Evolutionary conservation across 2,329 filamentous ascomycete genomes (phyloP).

Genomic region (Graphium sp.): DNA sequence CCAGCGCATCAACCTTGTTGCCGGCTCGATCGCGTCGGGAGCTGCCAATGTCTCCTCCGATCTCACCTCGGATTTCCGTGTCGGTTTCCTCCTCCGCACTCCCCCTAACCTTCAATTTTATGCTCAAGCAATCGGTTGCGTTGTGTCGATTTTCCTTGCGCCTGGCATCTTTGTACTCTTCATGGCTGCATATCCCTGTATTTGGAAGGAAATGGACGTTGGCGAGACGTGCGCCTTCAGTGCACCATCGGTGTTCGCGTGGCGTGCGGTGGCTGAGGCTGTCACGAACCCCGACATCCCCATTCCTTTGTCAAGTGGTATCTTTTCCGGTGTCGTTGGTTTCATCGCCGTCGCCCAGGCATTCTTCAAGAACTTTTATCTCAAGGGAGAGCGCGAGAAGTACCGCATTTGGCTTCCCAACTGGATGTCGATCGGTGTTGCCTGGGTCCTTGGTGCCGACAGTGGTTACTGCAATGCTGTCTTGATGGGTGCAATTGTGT

Average conservation of each 20-base stretch:
- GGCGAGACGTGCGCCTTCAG: constrained; percentile 33
- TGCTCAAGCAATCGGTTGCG: constrained; percentile 43
- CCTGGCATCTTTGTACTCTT: constrained; percentile 54
- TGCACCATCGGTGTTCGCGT: constrained; percentile 47
- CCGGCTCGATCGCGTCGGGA: constrained; percentile 38
- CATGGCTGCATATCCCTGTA: constrained; percentile 51
- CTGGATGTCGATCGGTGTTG: constrained; percentile 44
- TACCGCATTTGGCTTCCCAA: constrained; percentile 42
- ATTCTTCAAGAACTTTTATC: constrained; percentile 34
- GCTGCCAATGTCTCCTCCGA: constrained; percentile 35
- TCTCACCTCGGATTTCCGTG: constrained; percentile 47
- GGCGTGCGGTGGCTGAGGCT: constrained; percentile 46
- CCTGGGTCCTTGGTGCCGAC: constrained; percentile 39
- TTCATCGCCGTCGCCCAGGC: constrained; percentile 31
- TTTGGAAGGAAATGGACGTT: constrained; percentile 27
- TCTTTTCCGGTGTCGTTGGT: constrained; percentile 39
- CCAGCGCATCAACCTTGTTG: constrained; percentile 49
- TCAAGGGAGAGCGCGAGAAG: constrained; percentile 32
- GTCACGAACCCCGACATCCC: constrained; percentile 38
- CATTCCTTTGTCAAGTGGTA: constrained; percentile 33
- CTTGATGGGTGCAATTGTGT: constrained; percentile 33
- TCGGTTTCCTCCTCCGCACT: constrained; percentile 49
- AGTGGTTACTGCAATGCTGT: constrained; percentile 38
- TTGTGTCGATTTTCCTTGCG: constrained; percentile 49
- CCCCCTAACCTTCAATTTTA: constrained; percentile 49